phyloP scores from a whole-genome alignment of 208 protist species.

The Acanthamoeba lenticulata region DNA sequence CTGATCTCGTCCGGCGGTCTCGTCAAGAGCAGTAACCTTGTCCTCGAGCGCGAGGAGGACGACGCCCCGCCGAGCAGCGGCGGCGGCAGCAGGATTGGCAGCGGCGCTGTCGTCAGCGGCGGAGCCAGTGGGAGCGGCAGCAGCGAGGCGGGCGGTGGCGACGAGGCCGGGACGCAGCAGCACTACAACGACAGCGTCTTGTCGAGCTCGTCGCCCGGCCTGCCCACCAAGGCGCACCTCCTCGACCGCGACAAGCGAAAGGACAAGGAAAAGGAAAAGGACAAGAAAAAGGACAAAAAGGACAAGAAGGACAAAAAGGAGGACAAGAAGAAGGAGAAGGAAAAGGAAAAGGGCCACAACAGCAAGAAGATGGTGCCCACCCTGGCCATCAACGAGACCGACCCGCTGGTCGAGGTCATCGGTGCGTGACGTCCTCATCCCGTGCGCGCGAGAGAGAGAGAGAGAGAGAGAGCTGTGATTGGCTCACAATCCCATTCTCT shows the following conservation, averaged over 20 bases:
- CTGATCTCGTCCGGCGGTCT: conserved; percentile 18
- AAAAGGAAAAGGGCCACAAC: not conserved
- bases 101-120: no score
- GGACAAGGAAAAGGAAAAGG: not conserved
- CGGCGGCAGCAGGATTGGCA: not conserved
- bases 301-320: not conserved
- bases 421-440: not conserved
- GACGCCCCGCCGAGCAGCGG: not conserved
- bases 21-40: conserved; percentile 27
- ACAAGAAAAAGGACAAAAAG: conserved; percentile 34
- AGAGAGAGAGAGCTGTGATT: no score
- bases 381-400: not conserved
- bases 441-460: not conserved
- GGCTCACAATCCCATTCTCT: no score
- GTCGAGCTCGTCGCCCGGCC: not conserved
- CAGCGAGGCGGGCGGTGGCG: no score
- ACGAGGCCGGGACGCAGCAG: no score
- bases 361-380: not conserved
- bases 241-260: not conserved
- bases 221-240: not conserved
- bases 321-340: conserved; percentile 1
- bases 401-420: not conserved
- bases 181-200: not conserved
- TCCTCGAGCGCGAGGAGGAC: conserved; percentile 21
- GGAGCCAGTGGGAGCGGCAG: no score